Percentiles rank a stretch among this genome's conserved stretches.
phyloP scores from a whole-genome alignment of 83 land plant genomes.

The Larix sibirica region DNA sequence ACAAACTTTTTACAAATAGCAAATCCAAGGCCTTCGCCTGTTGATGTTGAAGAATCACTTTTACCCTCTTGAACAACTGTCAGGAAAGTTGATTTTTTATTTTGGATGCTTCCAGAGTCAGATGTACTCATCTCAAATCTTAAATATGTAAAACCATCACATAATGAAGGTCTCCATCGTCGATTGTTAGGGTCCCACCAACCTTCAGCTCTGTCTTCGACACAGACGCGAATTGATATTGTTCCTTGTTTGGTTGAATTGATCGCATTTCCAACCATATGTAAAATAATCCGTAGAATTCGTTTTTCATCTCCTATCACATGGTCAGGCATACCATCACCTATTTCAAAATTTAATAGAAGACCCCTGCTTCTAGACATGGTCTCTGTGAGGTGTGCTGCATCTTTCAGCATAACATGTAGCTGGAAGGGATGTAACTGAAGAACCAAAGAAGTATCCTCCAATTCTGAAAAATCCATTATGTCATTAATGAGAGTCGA shows the following conservation, averaged over 20 bases:
- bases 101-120: slow-evolving; percentile 21
- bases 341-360: slow-evolving; percentile 55
- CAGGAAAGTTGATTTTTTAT: slow-evolving; percentile 34
- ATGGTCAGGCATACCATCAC: slow-evolving; percentile 61
- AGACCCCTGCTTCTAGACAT: slow-evolving; percentile 40
- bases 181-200: slow-evolving; percentile 13
- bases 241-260: slow-evolving; percentile 23
- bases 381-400: slow-evolving; percentile 43
- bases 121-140: slow-evolving; percentile 46
- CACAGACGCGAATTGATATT: slow-evolving; percentile 9
- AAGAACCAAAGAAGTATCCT: slow-evolving; percentile 54
- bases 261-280: slow-evolving; percentile 79
- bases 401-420: slow-evolving; percentile 68
- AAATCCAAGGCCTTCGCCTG: slow-evolving; percentile 61
- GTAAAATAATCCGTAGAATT: slow-evolving; percentile 79
- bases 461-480: slow-evolving; percentile 63
- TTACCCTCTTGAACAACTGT: slow-evolving; percentile 38
- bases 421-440: slow-evolving; percentile 63
- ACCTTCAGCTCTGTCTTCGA: slow-evolving; percentile 6
- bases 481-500: slow-evolving; percentile 75
- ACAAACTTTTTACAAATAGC: slow-evolving; percentile 87
- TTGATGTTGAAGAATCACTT: slow-evolving; percentile 23
- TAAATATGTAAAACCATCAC: slow-evolving; percentile 16
- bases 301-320: slow-evolving; percentile 89
- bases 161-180: slow-evolving; percentile 14